phyloP scores from a whole-genome alignment of 2,329 filamentous ascomycete species.

The Sporothrix curviconia region DNA sequence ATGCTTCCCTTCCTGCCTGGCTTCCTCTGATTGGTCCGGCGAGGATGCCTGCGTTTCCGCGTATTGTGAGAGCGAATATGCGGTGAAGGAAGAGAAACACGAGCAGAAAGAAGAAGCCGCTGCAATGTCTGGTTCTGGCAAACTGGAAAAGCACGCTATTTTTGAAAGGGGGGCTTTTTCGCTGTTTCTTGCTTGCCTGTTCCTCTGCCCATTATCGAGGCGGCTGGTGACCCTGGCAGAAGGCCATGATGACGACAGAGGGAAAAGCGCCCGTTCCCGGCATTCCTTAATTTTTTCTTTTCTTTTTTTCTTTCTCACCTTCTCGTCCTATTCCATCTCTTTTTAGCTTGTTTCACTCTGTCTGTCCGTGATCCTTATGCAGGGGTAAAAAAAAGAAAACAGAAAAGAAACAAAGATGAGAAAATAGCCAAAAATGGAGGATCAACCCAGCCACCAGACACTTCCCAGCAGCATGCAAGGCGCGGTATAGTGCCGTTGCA shows the following conservation, averaged over 20 bases:
- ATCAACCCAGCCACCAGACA: too few relatives aligned
- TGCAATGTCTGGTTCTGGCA: background rate
- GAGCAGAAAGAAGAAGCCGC: background rate
- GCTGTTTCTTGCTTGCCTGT: background rate
- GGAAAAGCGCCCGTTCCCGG: too few relatives aligned
- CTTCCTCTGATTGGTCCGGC: background rate
- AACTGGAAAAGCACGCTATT: background rate
- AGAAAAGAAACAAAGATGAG: background rate
- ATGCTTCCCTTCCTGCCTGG: background rate
- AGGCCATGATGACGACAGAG: too few relatives aligned
- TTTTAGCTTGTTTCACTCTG: constrained; percentile 1
- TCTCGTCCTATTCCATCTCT: background rate
- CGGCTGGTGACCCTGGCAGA: too few relatives aligned
- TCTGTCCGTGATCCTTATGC: background rate
- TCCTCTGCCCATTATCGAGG: too few relatives aligned
- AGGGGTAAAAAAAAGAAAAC: background rate
- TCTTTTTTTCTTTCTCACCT: background rate
- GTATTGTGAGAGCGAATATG: constrained; percentile 2
- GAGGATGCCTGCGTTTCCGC: background rate
- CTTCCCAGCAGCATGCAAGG: too few relatives aligned
- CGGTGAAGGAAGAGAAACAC: background rate
- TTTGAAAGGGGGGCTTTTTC: background rate
- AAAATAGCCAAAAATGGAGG: too few relatives aligned
- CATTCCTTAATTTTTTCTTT: too few relatives aligned
- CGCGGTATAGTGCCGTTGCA: too few relatives aligned